These are phyloP conservation scores for Penicillium expansum DNA, from an alignment of 2,329 filamentous ascomycete species.

Conservation along the genomic window DNA sequence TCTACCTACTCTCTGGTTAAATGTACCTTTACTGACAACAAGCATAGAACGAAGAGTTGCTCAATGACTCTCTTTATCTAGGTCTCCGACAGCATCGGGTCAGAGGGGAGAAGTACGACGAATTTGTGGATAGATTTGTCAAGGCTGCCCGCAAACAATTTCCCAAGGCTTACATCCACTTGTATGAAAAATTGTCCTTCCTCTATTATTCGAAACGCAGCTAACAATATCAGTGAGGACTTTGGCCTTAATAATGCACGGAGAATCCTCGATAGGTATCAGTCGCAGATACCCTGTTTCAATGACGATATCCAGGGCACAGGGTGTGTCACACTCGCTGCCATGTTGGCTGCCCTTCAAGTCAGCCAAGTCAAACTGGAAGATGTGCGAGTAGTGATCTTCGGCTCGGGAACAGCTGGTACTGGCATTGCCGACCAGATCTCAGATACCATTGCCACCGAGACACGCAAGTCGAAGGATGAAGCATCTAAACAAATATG, in stretches of 20 bases:
- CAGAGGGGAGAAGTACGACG: slow-evolving; percentile 69
- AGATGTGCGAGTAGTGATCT: slow-evolving; percentile 71
- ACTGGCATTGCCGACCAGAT: slow-evolving; percentile 85
- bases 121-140: slow-evolving; percentile 74
- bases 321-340: slow-evolving; percentile 80
- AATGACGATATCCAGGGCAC: slow-evolving; percentile 92
- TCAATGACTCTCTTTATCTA: slow-evolving; percentile 75
- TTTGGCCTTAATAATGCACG: slow-evolving; percentile 77
- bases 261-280: slow-evolving; percentile 72
- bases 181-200: slow-evolving; percentile 39
- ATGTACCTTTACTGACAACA: not conserved
- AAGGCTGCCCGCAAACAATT: slow-evolving; percentile 65
- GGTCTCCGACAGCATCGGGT: slow-evolving; percentile 67
- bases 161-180: slow-evolving; percentile 80
- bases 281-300: slow-evolving; percentile 73
- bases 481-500: slow-evolving; percentile 79
- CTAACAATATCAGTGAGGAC: slow-evolving; percentile 57
- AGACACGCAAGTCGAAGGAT: slow-evolving; percentile 64
- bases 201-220: not conserved
- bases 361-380: slow-evolving; percentile 64
- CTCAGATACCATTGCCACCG: slow-evolving; percentile 70
- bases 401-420: slow-evolving; percentile 77
- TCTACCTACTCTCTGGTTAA: not conserved
- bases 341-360: slow-evolving; percentile 72
- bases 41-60: slow-evolving; percentile 63